Base-by-base conservation (phyloP, 148 eudicot species). In the Suaeda aralocaspica region DNA sequence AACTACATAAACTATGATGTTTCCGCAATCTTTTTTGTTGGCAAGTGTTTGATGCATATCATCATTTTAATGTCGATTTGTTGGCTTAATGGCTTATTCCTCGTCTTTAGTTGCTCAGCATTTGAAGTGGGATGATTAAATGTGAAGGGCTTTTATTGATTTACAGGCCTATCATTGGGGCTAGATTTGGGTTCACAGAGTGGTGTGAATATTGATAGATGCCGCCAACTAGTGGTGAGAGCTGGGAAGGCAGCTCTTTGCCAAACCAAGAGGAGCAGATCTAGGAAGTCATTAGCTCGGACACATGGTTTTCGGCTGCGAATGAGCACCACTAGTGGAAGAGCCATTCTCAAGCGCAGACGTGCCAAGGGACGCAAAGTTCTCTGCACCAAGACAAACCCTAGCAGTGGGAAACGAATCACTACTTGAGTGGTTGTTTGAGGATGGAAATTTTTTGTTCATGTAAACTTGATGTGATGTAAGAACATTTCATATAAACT, bases 271-370 rank as follows among this genome's bases (percentile, higher is more conserved):
- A 83, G 96, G 80, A 86, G 78, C 69, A 73, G 92, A 57, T 89
- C 97, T 14, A 74, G 92, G 64, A 92, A 89, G 80, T 92, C 66
- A 12, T 62, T 62, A 28, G 66, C 66, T 62, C 66, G 66, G 29
- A 62, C 66, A 62, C 66, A 62, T 62, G 66, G 66, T 62, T 62
- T 62, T 89, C 82, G 89, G 69, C 66, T 65, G 60, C 75, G 98
- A 66, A 93, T 91, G 97, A 87, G 91, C 10, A 90, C 96, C 74
- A 90, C 96, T 30, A 72, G 90, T 58, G 96, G 98, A 64, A 84
- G 97, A 80, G 98, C 98, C 15, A 61, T 83, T 64, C 71, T 91
- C 45, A 76, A 83, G 81, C 89, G 91, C 22, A 77, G 98, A 59
- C 96, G 96, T 80, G 97, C 86, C 52, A 90, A 93, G 83, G 96